These are phyloP conservation scores for Aspergillus bombycis DNA, from an alignment of 2,329 filamentous ascomycete species.

Conservation along the genomic window DNA sequence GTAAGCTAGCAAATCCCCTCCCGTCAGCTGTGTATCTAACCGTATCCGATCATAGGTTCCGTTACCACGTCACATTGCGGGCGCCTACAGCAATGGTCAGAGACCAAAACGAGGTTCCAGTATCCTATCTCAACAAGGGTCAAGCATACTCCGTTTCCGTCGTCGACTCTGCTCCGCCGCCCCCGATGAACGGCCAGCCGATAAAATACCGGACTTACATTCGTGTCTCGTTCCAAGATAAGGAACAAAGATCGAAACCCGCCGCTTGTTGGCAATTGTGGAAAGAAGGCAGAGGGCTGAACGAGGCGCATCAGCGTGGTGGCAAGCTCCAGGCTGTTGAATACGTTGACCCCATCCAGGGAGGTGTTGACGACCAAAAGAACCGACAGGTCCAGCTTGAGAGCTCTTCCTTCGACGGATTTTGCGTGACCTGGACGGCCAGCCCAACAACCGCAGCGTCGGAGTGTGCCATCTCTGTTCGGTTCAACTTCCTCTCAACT, in stretches of 20 bases:
- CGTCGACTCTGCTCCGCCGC: conserved; percentile 70
- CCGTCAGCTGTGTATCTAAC: conserved; percentile 19
- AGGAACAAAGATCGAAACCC: conserved; percentile 84
- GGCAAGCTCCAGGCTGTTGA: conserved; percentile 94
- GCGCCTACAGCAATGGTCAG: conserved; percentile 94
- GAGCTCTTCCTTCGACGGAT: conserved; percentile 85
- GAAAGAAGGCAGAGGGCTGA: conserved; percentile 96
- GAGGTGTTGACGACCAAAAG: conserved; percentile 59
- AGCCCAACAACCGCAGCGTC: conserved; percentile 63
- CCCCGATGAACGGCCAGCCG: conserved; percentile 60
- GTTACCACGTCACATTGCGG: conserved; percentile 86
- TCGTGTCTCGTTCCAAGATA: conserved; percentile 95
- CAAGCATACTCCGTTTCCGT: conserved; percentile 90
- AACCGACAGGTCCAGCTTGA: conserved; percentile 70
- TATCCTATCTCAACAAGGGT: conserved; percentile 98
- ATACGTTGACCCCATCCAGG: conserved; percentile 72
- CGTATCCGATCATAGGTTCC: conserved; percentile 60
- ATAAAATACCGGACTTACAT: conserved; percentile 85
- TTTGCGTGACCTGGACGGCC: conserved; percentile 86
- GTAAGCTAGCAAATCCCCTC: conserved; percentile 31
- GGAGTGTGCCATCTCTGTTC: conserved; percentile 85
- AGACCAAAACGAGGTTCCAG: conserved; percentile 83
- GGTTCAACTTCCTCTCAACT: conserved; percentile 97
- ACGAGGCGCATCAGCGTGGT: conserved; percentile 90
- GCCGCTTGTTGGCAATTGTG: conserved; percentile 85